Conservation (phyloP, 2,329 filamentous ascomycete species). For the Aspergillus novoparasiticus region DNA sequence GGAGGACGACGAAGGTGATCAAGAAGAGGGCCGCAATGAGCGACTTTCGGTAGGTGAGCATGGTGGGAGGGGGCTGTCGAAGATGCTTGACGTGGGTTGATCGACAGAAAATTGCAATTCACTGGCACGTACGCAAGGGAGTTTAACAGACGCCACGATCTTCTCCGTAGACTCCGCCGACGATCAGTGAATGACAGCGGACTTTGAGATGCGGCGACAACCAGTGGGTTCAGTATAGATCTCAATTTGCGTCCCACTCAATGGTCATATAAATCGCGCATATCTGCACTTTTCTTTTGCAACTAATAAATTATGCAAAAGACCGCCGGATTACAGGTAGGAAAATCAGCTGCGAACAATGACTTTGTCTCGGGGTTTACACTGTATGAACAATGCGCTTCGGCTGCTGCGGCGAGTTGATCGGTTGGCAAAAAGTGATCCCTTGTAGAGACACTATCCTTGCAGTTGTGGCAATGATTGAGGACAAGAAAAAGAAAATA, state of each 20-base stretch:
- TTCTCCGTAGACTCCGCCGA: background rate
- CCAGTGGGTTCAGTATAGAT: background rate
- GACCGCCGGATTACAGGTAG: background rate
- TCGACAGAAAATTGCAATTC: conserved; percentile 13
- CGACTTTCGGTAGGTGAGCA: conserved; percentile 79
- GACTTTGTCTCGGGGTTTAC: background rate
- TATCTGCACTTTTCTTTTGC: background rate
- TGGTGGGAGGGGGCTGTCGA: conserved; percentile 38
- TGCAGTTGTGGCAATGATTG: background rate
- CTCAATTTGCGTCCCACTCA: background rate
- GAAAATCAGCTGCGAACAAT: background rate
- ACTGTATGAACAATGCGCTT: background rate
- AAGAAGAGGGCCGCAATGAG: conserved; percentile 71
- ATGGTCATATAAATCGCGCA: background rate
- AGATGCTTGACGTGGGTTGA: conserved; percentile 5
- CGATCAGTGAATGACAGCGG: background rate
- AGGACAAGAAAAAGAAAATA: background rate
- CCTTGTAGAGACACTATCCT: background rate
- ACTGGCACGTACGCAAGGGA: background rate
- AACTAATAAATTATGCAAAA: background rate
- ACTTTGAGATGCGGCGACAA: background rate
- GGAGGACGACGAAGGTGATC: conserved; percentile 69
- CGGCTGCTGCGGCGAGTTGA: background rate
- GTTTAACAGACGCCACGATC: background rate
- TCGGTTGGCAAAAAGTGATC: background rate